phyloP scores from a whole-genome alignment of 75 land plant species.

The Ceratopteris richardii region DNA sequence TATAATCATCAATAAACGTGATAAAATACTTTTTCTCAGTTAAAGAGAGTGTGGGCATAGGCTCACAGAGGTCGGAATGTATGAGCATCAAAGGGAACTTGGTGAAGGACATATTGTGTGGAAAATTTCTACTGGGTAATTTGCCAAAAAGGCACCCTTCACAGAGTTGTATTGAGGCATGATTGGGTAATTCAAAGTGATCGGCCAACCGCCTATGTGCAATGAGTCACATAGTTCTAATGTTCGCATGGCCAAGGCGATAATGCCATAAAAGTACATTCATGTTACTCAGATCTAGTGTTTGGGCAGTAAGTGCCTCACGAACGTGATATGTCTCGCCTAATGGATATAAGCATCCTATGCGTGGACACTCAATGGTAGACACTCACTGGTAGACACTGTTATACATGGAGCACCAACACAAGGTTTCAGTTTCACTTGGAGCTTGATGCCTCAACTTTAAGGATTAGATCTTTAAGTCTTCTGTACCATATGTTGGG shows the following conservation, averaged over 20 bases:
- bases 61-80: slow-evolving; percentile 16
- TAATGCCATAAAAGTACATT: slow-evolving; percentile 1
- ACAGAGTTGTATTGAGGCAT: not conserved
- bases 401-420: too few relatives aligned
- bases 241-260: too few relatives aligned
- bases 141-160: too few relatives aligned
- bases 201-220: not conserved
- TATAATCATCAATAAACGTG: too few relatives aligned
- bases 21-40: too few relatives aligned
- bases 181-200: not conserved
- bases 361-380: not conserved
- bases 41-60: not conserved
- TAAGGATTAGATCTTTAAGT: too few relatives aligned
- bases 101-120: not conserved
- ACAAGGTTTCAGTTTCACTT: too few relatives aligned
- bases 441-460: too few relatives aligned
- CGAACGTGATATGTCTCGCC: not conserved
- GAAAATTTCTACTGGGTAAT: not conserved
- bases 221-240: too few relatives aligned
- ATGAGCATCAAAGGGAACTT: too few relatives aligned
- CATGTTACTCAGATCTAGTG: not conserved
- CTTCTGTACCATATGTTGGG: too few relatives aligned
- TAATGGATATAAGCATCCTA: not conserved
- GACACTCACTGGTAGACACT: too few relatives aligned
- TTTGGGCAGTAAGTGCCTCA: not conserved